These are phyloP conservation scores for Buxus sempervirens DNA, from an alignment of 164 flowering plant species.

Conservation along the genomic window DNA sequence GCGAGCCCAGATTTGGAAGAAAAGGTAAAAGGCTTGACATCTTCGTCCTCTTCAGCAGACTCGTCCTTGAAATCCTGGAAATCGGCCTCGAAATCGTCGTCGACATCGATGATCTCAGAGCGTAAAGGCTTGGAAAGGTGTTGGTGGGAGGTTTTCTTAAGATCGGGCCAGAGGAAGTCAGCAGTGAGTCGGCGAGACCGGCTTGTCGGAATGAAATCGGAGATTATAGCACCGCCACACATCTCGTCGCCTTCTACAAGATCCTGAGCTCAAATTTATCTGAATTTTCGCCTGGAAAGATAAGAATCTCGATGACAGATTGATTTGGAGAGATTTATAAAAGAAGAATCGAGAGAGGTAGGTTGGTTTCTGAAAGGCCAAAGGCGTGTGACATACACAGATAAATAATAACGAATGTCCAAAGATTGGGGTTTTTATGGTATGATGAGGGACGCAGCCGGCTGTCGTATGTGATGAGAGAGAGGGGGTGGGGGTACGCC, in stretches of 20 bases:
- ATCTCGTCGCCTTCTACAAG: background rate
- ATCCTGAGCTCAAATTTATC: background rate
- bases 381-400: too few species aligned
- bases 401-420: too few species aligned
- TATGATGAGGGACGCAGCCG: too few species aligned
- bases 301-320: too few species aligned
- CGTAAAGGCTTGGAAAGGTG: slow-evolving; percentile 6
- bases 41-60: background rate
- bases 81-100: slow-evolving; percentile 3
- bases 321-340: too few species aligned
- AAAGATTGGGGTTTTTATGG: too few species aligned
- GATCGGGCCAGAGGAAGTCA: background rate
- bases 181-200: slow-evolving; percentile 1
- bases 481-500: too few species aligned
- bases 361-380: too few species aligned
- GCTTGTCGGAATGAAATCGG: slow-evolving; percentile 2
- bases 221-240: slow-evolving; percentile 11
- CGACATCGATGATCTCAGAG: slow-evolving; percentile 1
- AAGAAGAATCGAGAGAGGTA: too few species aligned
- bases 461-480: too few species aligned
- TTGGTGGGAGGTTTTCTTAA: background rate
- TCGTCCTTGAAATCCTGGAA: slow-evolving; percentile 4
- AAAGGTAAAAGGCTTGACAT: background rate
- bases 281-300: background rate
- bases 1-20: background rate